phyloP scores from a whole-genome alignment of 192 early-diverging fungal genomes.

The Kickxella alabastrina region DNA sequence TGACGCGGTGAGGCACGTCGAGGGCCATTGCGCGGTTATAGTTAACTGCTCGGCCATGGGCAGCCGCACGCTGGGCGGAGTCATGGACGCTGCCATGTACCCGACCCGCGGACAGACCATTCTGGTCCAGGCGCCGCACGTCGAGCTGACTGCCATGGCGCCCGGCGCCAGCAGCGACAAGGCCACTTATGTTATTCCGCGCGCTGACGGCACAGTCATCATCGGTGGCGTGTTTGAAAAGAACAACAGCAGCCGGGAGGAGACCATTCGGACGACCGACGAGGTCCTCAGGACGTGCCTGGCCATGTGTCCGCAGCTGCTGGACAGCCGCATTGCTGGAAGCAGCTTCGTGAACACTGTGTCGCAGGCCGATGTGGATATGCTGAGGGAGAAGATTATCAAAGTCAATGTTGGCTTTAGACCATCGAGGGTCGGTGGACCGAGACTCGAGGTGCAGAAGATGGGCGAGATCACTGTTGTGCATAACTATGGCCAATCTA shows the following conservation, averaged over 20 bases:
- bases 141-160: neutral
- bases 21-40: conserved; percentile 34
- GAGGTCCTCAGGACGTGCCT: conserved; percentile 49
- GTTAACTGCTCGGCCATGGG: conserved; percentile 76
- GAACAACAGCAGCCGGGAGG: conserved; percentile 18
- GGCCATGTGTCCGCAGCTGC: conserved; percentile 39
- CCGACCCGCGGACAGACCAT: conserved; percentile 79
- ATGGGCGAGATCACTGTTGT: conserved; percentile 13
- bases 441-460: conserved; percentile 52
- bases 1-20: conserved; percentile 11
- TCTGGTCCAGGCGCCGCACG: conserved; percentile 36
- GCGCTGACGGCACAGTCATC: conserved; percentile 69
- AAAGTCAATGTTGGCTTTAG: conserved; percentile 54
- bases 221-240: conserved; percentile 62
- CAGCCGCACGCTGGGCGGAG: conserved; percentile 59
- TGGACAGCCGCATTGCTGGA: neutral
- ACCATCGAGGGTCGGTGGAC: conserved; percentile 53
- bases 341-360: neutral
- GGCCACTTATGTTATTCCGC: conserved; percentile 80
- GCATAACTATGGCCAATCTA: conserved; percentile 11
- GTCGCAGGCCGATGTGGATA: conserved; percentile 6
- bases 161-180: conserved; percentile 4
- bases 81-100: conserved; percentile 64
- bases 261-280: conserved; percentile 39
- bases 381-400: conserved; percentile 36